Percentiles rank a stretch among this genome's conserved stretches.
Conservation (phyloP, 352 stramenopile genomes). For the Globisporangium emineosum region DNA sequence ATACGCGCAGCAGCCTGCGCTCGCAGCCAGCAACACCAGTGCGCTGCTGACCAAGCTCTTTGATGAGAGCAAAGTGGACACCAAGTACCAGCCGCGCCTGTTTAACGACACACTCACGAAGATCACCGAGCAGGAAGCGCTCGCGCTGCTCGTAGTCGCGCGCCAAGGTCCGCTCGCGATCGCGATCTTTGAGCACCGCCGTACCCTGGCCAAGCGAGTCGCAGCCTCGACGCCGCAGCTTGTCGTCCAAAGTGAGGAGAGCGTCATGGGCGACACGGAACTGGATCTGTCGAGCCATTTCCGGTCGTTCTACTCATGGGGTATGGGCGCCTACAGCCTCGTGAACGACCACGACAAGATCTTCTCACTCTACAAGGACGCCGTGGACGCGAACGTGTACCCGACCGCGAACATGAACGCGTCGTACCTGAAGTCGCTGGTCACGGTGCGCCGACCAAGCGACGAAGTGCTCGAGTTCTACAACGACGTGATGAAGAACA, state of each 20-base stretch:
- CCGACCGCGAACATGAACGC: conserved; percentile 66
- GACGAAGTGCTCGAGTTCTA: conserved; percentile 53
- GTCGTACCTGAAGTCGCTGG: conserved; percentile 47
- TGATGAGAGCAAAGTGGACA: conserved; percentile 24
- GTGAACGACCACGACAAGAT: conserved; percentile 28
- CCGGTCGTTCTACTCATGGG: conserved; percentile 70
- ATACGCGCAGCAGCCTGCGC: conserved; percentile 32
- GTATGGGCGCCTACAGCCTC: conserved; percentile 40
- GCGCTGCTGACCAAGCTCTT: conserved; percentile 13
- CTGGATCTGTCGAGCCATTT: conserved; percentile 42
- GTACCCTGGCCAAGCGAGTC: conserved; percentile 35
- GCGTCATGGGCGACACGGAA: conserved; percentile 32
- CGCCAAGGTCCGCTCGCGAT: conserved; percentile 34
- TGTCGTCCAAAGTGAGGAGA: conserved; percentile 25
- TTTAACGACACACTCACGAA: conserved; percentile 62
- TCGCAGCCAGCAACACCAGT: conserved; percentile 2
- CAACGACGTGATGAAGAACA: conserved; percentile 31
- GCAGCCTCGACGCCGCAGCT: conserved; percentile 9
- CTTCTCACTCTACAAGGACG: conserved; percentile 49
- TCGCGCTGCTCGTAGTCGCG: conserved; percentile 46
- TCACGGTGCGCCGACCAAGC: conserved; percentile 27
- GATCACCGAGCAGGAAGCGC: conserved; percentile 58
- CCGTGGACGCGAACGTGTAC: conserved; percentile 36
- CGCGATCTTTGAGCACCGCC: conserved; percentile 49
- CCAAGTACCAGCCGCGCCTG: conserved; percentile 47